Evolutionary conservation across 2,329 filamentous ascomycete species (phyloP), one percentile per base, ranked within the genome.

Genomic region (Xylaria arbuscula): DNA sequence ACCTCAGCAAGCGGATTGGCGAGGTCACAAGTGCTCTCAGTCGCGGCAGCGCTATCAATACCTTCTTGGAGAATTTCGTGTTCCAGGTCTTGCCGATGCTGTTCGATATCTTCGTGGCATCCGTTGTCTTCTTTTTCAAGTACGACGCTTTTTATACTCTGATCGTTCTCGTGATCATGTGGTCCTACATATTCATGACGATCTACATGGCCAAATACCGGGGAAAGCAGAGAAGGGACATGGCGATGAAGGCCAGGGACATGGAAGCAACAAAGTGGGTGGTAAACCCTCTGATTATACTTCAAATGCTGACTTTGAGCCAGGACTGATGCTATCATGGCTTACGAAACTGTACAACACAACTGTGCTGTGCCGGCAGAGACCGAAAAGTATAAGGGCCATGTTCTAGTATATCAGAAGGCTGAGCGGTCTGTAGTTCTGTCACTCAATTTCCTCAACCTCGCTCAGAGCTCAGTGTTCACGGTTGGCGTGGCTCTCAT

Each of bases 391-490:
- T 90, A 89, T 74, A 83, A 82, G 36, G 80, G 84, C 24, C 86
- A 88, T 13, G 87, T 90, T 0, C 78, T 81, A 59, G 83, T 83
- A 70, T 90, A 85, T 73, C 88, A 90, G 70, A 80, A 80, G 10
- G 86, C 87, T 10, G 87, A 89, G 76, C 87, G 86, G 64, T 80
- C 85, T 62, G 87, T 89, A 19, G 81, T 84, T 62, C 82, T 85
- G 72, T 88, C 86, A 2, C 76, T 89, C 62, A 88, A 88, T 72
- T 79, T 85, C 7, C 85, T 90, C 77, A 90, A 90, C 73, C 84
- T 89, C 11, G 85, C 86, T 0, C 88, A 90, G 71, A 89, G 88
- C 76, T 84, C 88, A 61, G 85, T 90, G n/a, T 90, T 90, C 73
- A 88, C 87, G 74, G 72, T 88, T 3, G 88, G 87, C 10, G 83